Conservation (phyloP, 371 early-diverging fungal genomes). For the Chytridium lagenaria region DNA sequence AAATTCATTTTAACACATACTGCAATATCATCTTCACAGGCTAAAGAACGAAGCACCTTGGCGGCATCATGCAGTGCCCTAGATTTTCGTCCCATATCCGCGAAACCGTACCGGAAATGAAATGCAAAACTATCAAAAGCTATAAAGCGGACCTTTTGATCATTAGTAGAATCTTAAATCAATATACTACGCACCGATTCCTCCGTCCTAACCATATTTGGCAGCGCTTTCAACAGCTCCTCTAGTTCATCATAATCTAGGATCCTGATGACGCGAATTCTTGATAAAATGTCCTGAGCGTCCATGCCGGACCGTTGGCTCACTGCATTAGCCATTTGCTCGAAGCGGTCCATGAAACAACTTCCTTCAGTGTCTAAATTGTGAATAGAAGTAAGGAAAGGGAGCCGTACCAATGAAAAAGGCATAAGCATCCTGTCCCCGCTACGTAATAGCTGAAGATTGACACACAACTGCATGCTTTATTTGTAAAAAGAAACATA, state of each 20-base stretch:
- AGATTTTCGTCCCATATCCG: constrained; percentile 53
- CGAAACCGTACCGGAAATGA: constrained; percentile 63
- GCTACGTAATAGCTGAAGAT: constrained; percentile 54
- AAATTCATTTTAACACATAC: too few species aligned
- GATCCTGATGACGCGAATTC: constrained; percentile 61
- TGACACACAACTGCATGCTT: constrained; percentile 71
- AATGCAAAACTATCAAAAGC: constrained; percentile 71
- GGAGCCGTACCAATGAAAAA: constrained; percentile 66
- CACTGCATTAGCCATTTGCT: constrained; percentile 48
- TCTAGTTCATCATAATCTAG: constrained; percentile 62
- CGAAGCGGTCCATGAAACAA: constrained; percentile 52
- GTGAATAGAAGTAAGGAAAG: neutral
- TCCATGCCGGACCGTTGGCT: constrained; percentile 22
- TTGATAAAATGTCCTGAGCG: constrained; percentile 43
- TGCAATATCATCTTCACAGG: constrained; percentile 48
- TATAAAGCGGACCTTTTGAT: constrained; percentile 59
- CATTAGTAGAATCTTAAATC: neutral
- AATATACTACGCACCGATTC: constrained; percentile 11
- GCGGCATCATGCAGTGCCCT: constrained; percentile 57
- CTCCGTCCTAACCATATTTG: neutral
- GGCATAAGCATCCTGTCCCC: constrained; percentile 61
- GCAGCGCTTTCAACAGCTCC: constrained; percentile 49
- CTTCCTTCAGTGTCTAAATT: constrained; percentile 71
- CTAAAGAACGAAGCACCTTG: constrained; percentile 54
- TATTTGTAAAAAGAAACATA: neutral